Evolutionary conservation across 768 basidiomycete species (phyloP).

Genomic region (Suillus cothurnatus): DNA sequence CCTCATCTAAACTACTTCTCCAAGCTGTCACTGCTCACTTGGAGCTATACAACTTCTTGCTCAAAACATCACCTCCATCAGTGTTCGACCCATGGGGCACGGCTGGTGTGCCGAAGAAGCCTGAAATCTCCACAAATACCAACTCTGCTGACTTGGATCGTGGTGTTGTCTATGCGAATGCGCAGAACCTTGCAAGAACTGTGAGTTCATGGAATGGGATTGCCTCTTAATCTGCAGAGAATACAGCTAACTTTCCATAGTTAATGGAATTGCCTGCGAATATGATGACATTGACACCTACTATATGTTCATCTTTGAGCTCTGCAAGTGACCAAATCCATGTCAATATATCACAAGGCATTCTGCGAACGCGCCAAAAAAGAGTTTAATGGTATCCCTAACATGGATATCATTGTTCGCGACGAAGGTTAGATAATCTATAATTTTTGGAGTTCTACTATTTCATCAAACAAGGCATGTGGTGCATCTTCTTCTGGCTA

Average conservation of each 20-base stretch:
- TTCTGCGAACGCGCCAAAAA: conserved; percentile 72
- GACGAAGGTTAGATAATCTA: conserved; percentile 27
- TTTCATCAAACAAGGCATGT: no score
- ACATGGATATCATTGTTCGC: conserved; percentile 53
- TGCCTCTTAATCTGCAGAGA: not conserved
- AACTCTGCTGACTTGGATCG: conserved; percentile 64
- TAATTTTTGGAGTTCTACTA: not conserved
- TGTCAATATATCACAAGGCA: conserved; percentile 37
- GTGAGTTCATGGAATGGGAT: conserved; percentile 37
- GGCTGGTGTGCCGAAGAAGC: conserved; percentile 50
- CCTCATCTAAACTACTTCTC: conserved; percentile 4
- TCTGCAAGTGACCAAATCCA: not conserved
- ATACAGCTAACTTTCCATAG: conserved; percentile 34
- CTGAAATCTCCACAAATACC: conserved; percentile 48
- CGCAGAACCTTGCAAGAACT: conserved; percentile 81
- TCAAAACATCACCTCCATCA: conserved; percentile 75
- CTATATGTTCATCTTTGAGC: conserved; percentile 42
- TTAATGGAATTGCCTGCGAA: conserved; percentile 87
- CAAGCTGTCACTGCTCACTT: conserved; percentile 79
- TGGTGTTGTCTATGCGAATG: conserved; percentile 71
- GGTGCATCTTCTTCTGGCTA: no score
- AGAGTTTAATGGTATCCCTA: conserved; percentile 65
- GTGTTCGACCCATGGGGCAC: conserved; percentile 62
- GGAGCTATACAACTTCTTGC: conserved; percentile 71
- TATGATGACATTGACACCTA: conserved; percentile 87